Percentiles rank a stretch among this genome's conserved stretches.
phyloP scores from a whole-genome alignment of 2,329 filamentous ascomycete genomes.

The Colletotrichum somersetense region DNA sequence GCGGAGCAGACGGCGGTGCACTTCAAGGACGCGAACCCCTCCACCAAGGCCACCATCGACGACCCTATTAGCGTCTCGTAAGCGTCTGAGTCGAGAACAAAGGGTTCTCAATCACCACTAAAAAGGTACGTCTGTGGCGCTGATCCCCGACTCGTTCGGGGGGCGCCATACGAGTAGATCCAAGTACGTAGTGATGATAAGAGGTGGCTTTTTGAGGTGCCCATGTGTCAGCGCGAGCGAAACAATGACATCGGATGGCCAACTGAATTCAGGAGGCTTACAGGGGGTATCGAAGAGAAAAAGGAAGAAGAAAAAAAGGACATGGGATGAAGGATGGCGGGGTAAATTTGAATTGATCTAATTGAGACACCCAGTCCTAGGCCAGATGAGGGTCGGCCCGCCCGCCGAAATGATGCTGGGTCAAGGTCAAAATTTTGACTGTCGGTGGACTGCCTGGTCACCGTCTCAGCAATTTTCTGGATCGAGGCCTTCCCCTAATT shows the following conservation, averaged over 20 bases:
- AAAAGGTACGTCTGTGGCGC: slow-evolving; percentile 21
- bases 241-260: slow-evolving; percentile 30
- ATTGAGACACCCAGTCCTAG: slow-evolving; percentile 33
- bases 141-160: slow-evolving; percentile 13
- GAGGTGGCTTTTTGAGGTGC: slow-evolving; percentile 1
- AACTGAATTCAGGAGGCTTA: slow-evolving; percentile 27
- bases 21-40: slow-evolving; percentile 20
- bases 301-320: background rate
- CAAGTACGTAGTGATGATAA: background rate
- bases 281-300: background rate
- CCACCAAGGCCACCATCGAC: slow-evolving; percentile 15
- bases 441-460: too few species aligned
- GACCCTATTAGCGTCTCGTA: slow-evolving; percentile 32
- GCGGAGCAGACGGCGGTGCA: slow-evolving; percentile 37
- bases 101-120: slow-evolving; percentile 15
- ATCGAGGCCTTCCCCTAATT: slow-evolving; percentile 1
- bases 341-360: slow-evolving; percentile 38
- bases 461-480: slow-evolving; percentile 1
- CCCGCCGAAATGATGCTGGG: slow-evolving; percentile 30
- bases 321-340: slow-evolving; percentile 28
- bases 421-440: slow-evolving; percentile 10
- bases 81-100: slow-evolving; percentile 23
- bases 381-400: slow-evolving; percentile 33
- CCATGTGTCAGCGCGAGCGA: slow-evolving; percentile 34
- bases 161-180: background rate